These are phyloP conservation scores for Hamigera avellanea DNA, from an alignment of 495 filamentous ascomycete species.

Conservation along the genomic window DNA sequence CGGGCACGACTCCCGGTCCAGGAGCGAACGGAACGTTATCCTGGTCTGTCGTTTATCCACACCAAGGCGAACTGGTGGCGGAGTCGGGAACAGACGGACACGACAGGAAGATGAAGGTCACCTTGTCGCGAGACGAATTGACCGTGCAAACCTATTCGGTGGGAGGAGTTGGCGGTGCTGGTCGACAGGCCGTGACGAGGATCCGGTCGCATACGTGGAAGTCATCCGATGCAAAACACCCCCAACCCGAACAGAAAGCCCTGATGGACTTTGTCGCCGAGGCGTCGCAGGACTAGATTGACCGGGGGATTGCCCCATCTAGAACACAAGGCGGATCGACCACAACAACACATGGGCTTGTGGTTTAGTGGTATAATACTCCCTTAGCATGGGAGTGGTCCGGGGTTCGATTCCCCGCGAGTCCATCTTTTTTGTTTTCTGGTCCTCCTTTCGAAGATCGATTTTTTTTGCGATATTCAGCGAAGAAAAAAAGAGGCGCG, in stretches of 20 bases:
- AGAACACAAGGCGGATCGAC: not conserved
- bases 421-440: slow-evolving; percentile 18
- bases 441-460: too few relatives aligned
- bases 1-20: not conserved
- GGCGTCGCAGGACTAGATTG: slow-evolving; percentile 5
- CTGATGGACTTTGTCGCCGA: slow-evolving; percentile 26
- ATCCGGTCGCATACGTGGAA: slow-evolving; percentile 16
- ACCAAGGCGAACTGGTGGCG: slow-evolving; percentile 28
- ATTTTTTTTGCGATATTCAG: too few relatives aligned
- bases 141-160: slow-evolving; percentile 15
- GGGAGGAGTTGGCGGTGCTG: slow-evolving; percentile 9
- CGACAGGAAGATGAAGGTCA: slow-evolving; percentile 26
- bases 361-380: slow-evolving; percentile 37
- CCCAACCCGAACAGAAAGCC: slow-evolving; percentile 4
- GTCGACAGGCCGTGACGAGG: slow-evolving; percentile 1
- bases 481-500: too few relatives aligned
- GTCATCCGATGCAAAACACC: slow-evolving; percentile 1
- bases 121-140: slow-evolving; percentile 20
- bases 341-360: slow-evolving; percentile 4
- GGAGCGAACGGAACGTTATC: not conserved
- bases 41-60: slow-evolving; percentile 30
- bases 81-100: slow-evolving; percentile 7
- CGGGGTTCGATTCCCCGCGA: slow-evolving; percentile 48
- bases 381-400: slow-evolving; percentile 42
- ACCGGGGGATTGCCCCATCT: too few relatives aligned